A percentile compares a stretch with the other conserved stretches of the same genome.
Conservation (phyloP, 495 filamentous ascomycete species). For the Neurospora africana region DNA sequence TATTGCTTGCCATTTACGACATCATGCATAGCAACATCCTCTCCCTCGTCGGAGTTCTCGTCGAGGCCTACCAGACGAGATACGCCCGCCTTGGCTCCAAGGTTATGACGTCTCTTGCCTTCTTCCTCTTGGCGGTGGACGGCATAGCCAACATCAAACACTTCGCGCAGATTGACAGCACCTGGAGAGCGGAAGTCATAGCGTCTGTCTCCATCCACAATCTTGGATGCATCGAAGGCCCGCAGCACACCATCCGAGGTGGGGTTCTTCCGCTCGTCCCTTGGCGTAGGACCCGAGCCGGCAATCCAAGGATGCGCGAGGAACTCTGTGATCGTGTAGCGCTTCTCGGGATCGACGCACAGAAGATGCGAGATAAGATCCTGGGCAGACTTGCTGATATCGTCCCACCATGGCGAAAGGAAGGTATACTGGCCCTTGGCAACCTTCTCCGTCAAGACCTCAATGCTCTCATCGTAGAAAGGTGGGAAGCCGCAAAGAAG, state of each 20-base stretch:
- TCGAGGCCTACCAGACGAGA: constrained; percentile 58
- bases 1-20: constrained; percentile 52
- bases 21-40: constrained; percentile 38
- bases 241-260: constrained; percentile 32
- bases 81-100: constrained; percentile 44
- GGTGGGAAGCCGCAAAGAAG: constrained; percentile 94
- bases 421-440: constrained; percentile 96
- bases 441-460: constrained; percentile 94
- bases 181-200: constrained; percentile 95
- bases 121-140: constrained; percentile 97
- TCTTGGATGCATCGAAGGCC: constrained; percentile 44
- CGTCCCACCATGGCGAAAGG: constrained; percentile 98
- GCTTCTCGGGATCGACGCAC: constrained; percentile 84
- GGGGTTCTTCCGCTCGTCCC: constrained; percentile 53
- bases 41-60: constrained; percentile 53
- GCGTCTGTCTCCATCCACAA: constrained; percentile 51
- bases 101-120: constrained; percentile 75
- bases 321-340: constrained; percentile 83
- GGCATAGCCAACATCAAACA: constrained; percentile 94
- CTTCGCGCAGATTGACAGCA: constrained; percentile 87
- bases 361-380: constrained; percentile 89
- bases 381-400: constrained; percentile 91
- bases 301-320: constrained; percentile 87
- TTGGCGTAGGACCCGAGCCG: constrained; percentile 39
- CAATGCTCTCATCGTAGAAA: constrained; percentile 97